Base-by-base conservation (phyloP, 257 asterid species). In the Solanum rostratum region DNA sequence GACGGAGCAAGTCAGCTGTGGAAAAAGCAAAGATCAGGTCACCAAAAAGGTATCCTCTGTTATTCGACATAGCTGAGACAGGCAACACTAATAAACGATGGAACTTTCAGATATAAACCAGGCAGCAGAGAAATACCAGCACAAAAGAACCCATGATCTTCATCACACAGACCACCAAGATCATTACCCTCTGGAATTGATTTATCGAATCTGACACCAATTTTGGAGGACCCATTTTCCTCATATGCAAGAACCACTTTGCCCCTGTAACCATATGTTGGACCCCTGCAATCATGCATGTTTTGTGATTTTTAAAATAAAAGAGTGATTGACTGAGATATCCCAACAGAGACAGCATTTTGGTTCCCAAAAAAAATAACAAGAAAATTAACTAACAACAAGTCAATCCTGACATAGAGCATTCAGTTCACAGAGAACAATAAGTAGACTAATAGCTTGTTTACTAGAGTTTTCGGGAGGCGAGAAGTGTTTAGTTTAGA, bases 161-260 rank as follows among this genome's bases (percentile, higher is more conserved):
- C 82, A 78, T 83, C 85, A 5, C 85, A 83, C 62, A 68, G 49
- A 66, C 79, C 85, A 30, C 74, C 85, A 65, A 63, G 78, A 83
- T 63, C 78, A 49, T 22, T 59, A 60, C 63, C 74, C 52, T 70
- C 85, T 11, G 60, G 80, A 52, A 83, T 39, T 46, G 60, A 54
- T 68, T 50, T 63, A 65, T 83, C 85, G 66, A 60, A 70, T 83
- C 73, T 46, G 55, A 30, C 74, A 83, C 80, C 79, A 45, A 60
- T 83, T 70, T 83, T 83, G 22, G 80, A 83, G 82, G 94, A 91
- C 81, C 92, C 96, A 88, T 95, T 95, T 85, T 90, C 97, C 90
- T 93, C 99, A 85, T 92, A 95, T 71, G 99, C 89, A 88, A 94
- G 96, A 62, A 94, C 89, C 86, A 95, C 99, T 91, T 92, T 92